Evolutionary conservation across 1,139 yeast genomes (phyloP), one percentile per base, ranked within the genome.

Genomic region (Williopsis jadinii): DNA sequence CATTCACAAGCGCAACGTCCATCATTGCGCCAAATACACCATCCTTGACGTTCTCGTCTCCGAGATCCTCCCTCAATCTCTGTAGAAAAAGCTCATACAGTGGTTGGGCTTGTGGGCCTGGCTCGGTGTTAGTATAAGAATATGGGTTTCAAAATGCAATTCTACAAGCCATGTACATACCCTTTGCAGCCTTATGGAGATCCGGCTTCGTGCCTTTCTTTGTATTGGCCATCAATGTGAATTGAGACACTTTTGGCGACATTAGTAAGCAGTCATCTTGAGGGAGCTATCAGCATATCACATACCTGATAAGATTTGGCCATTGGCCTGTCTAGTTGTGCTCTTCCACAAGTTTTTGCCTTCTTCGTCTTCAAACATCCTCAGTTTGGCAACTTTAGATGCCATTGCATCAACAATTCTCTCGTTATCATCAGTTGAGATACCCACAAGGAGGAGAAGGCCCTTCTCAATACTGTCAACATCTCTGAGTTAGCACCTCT

Each of bases 1-100:
- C 97, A 55, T 92, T 92, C 13, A 81, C 78, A 43, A 90, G 62
- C 2, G 74, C 72, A 12, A 92, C 96, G 49, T 86, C 95, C 98
- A 92, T 92, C 95, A 90, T 85, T 9, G 94, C 97, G 0, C 97
- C 98, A 61, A 92, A 92, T 43, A 77, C 71, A 1, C 98, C 98
- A 54, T 87, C 96, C 48, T 81, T 73, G 8, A 88, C 95, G 38
- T 74, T 71, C 0, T 70, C 75, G 1, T 65, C 67, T 0, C 90
- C 94, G 32, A 84, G 53, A n/a, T 65, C 78, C n/a, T 48, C 58
- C 38, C 63, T 68, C 58, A 80, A 67, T 46, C 64, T 64, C 0
- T 49, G 51, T 46, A 86, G 63, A 43, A 88, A 84, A 36, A 59
- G 56, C n/a, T 81, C 73, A 58, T 88, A 92, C 42, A 87, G 63